These are phyloP conservation scores for Chrysoporthe puriensis DNA, from an alignment of 2,329 filamentous ascomycete species.

Conservation along the genomic window DNA sequence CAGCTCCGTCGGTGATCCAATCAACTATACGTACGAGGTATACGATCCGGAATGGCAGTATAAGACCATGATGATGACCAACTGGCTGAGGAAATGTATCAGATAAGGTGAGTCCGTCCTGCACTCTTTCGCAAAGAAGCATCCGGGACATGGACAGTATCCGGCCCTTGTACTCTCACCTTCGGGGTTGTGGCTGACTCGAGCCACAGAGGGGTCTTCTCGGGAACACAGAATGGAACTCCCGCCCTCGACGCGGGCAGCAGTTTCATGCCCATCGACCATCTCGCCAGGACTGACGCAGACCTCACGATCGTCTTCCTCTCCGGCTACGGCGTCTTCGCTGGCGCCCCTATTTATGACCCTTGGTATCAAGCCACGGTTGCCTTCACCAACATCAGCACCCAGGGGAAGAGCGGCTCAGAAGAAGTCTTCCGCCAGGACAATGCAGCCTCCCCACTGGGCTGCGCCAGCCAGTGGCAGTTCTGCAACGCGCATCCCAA, in stretches of 20 bases:
- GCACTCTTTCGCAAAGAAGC: not conserved
- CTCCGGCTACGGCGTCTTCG: conserved; percentile 8
- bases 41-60: conserved; percentile 7
- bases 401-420: rapidly evolving
- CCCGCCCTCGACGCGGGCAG: not conserved
- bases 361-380: conserved; percentile 21
- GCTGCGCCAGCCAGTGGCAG: conserved; percentile 17
- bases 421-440: conserved; percentile 4
- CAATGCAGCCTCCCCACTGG: conserved; percentile 26
- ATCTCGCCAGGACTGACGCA: conserved; percentile 2
- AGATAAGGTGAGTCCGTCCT: conserved; percentile 5
- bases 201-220: not conserved
- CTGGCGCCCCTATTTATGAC: not conserved
- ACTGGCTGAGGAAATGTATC: not conserved
- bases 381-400: not conserved
- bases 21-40: conserved; percentile 17
- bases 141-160: no score
- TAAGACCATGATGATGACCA: not conserved
- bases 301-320: conserved; percentile 19
- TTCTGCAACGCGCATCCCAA: conserved; percentile 17
- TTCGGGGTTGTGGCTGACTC: not conserved
- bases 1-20: not conserved
- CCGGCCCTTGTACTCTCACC: no score
- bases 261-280: not conserved
- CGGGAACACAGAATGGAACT: not conserved